Evolutionary conservation across 2,329 filamentous ascomycete species (phyloP), one percentile per base, ranked within the genome.

Genomic region (Helotiales sp.): DNA sequence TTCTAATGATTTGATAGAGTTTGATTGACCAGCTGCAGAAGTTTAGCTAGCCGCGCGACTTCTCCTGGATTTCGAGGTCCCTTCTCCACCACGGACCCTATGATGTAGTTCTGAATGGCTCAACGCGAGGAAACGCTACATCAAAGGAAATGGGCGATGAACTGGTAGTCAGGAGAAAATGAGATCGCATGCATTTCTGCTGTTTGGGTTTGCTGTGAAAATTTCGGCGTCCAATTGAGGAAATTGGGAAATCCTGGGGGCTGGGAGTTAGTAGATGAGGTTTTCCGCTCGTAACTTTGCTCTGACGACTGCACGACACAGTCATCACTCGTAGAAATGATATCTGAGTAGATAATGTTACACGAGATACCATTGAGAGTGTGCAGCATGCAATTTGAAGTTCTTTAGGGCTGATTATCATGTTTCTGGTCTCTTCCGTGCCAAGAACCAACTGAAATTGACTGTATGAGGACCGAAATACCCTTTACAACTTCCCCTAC

Each of bases 291-390:
- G 24, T 37, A 13, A 60, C n/a, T 28, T 30, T 37, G 11, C 37
- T 26, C 11, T 11, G 6, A 60, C n/a, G 24, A n/a, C 22, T 50
- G 45, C 52, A 63, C 43, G 43, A 34, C 59, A 66, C 60, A 63
- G 60, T 63, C 60, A 66, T 63, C 64, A 54, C 52, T 54, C 5
- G 24, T 65, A 61, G 26, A 43, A 34, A 30, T 37, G 22, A 59
- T 58, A 43, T 34, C 37, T 6, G 11, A 30, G 13, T 28, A 20
- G 7, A 26, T n/a, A 13, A 34, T 22, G 15, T 50, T 43, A 59
- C 26, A 59, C 10, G 7, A 43, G 26, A 30, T 30, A 20, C 13
- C 30, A 28, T 20, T 60, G 26, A 45, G 26, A 20, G 37, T n/a
- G 57, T 43, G 40, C 15, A 60, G 34, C 11, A 10, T 30, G 24